Evolutionary conservation across 768 basidiomycete genomes (phyloP), one percentile per base, ranked within the genome.

Genomic region (Mycena pura): DNA sequence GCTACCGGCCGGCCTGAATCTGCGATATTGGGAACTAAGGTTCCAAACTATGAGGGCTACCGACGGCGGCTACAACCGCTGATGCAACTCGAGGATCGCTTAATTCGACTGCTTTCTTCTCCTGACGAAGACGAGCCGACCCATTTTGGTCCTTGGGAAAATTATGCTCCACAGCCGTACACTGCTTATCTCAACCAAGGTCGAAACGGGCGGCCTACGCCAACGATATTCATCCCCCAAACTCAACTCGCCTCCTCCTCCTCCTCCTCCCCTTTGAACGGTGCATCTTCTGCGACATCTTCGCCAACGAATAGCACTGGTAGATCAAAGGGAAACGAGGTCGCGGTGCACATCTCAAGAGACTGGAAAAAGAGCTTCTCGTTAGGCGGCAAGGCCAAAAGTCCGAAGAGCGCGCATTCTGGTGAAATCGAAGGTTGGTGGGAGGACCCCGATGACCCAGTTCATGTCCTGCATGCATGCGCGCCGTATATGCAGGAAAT

Each of bases 391-490:
- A 53, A 27, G 68, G 83, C 85, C 40, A 88, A 85, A 75, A 87
- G 86, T 68, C 88, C 88, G 7, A 90, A 89, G 78, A 86, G 83
- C 63, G 82, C 84, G 25, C 84, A 88, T 72, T 84, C 89, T 27
- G 86, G 87, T 52, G 88, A 90, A 75, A 84, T 91, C 49, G 84
- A 84, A 68, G 89, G 89, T 29, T 92, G 91, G 91, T 91, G 90
- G 90, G 90, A 91, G 74, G 90, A 94, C 76, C 91, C 90, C 25
- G 83, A 86, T 6, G 91, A 93, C 73, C 91, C 91, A 36, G 89
- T 91, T 46, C 92, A 93, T 72, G 73, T 84, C 50, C 76, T 93
- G 24, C 80, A 88, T 68, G 81, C 82, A 15, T 88, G 83, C 70
- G 83, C 84, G 10, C 80, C 82, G 57, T 80, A 81, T 43, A 94